Conservation (phyloP, 2,329 filamentous ascomycete species). For the Talaromyces sp. region DNA sequence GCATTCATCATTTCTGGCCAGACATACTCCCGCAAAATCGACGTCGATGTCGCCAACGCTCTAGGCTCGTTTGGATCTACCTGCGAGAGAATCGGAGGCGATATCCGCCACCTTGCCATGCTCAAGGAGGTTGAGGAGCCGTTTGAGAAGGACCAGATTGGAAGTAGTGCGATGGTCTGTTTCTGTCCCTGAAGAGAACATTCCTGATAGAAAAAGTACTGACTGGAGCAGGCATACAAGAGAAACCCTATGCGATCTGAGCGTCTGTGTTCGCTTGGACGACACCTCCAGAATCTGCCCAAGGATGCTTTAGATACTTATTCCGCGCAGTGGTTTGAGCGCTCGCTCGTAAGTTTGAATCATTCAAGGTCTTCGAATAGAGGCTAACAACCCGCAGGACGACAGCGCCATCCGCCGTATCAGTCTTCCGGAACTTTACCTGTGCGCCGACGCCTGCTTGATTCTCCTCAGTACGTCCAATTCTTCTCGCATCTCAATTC, state of each 20-base stretch:
- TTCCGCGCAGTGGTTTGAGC: conserved; percentile 71
- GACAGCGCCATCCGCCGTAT: conserved; percentile 48
- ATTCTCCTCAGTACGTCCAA: conserved; percentile 43
- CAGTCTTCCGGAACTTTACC: conserved; percentile 59
- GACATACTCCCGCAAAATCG: conserved; percentile 77
- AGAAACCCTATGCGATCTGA: conserved; percentile 50
- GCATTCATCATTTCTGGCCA: conserved; percentile 67
- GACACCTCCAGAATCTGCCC: conserved; percentile 52
- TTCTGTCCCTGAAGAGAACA: background rate
- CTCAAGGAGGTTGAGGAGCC: conserved; percentile 85
- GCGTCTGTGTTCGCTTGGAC: conserved; percentile 58
- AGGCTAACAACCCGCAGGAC: conserved; percentile 18
- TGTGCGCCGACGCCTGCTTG: conserved; percentile 63
- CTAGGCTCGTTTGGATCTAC: conserved; percentile 75
- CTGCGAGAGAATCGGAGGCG: conserved; percentile 66
- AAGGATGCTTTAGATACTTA: conserved; percentile 63
- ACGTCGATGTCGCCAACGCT: conserved; percentile 77
- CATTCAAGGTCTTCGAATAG: conserved; percentile 33
- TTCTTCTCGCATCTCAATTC: no score
- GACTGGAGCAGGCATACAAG: conserved; percentile 8
- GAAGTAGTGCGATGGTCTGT: conserved; percentile 56
- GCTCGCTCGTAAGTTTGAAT: conserved; percentile 46
- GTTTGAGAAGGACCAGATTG: conserved; percentile 76
- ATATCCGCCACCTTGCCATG: conserved; percentile 66
- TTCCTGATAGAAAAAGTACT: background rate